Percentiles rank a stretch among this genome's conserved stretches.
These are phyloP conservation scores for Agrocybe chaxingu DNA, from an alignment of 768 basidiomycete genomes.

Conservation along the genomic window DNA sequence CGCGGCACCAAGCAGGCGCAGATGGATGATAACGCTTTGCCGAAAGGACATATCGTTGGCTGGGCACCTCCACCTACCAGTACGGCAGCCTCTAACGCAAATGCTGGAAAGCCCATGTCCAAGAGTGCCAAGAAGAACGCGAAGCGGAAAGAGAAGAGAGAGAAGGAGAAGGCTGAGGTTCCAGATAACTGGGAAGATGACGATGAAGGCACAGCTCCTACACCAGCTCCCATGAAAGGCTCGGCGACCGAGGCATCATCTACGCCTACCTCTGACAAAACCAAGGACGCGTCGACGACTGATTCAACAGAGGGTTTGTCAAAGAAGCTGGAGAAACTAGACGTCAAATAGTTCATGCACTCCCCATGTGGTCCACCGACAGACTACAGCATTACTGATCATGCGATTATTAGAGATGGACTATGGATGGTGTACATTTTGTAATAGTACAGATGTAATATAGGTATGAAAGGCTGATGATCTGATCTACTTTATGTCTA, in stretches of 20 bases:
- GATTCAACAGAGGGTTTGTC: constrained; percentile 31
- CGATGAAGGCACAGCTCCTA: constrained; percentile 36
- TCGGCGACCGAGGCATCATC: constrained; percentile 10
- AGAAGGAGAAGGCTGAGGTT: constrained; percentile 51
- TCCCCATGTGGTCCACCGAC: not conserved
- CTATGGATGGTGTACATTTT: constrained; percentile 26
- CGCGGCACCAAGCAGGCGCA: constrained; percentile 73
- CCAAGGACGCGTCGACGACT: constrained; percentile 11
- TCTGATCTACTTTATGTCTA: constrained; percentile 12
- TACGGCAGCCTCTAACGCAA: constrained; percentile 27
- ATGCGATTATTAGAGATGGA: constrained; percentile 3
- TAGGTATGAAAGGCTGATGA: constrained; percentile 24
- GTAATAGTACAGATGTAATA: constrained; percentile 34
- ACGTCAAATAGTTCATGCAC: constrained; percentile 39
- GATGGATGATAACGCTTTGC: constrained; percentile 59
- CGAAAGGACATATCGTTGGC: constrained; percentile 81
- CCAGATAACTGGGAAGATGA: constrained; percentile 81
- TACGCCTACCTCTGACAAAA: constrained; percentile 8
- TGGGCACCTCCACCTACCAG: constrained; percentile 65
- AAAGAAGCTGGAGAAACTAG: constrained; percentile 53
- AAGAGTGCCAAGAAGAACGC: constrained; percentile 84
- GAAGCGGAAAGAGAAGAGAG: constrained; percentile 72
- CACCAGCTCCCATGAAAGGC: constrained; percentile 22
- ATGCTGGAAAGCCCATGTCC: constrained; percentile 46
- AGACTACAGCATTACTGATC: too few species aligned